These are phyloP conservation scores for Xylariaceae sp. DNA, from an alignment of 2,329 filamentous ascomycete species.

Conservation along the genomic window DNA sequence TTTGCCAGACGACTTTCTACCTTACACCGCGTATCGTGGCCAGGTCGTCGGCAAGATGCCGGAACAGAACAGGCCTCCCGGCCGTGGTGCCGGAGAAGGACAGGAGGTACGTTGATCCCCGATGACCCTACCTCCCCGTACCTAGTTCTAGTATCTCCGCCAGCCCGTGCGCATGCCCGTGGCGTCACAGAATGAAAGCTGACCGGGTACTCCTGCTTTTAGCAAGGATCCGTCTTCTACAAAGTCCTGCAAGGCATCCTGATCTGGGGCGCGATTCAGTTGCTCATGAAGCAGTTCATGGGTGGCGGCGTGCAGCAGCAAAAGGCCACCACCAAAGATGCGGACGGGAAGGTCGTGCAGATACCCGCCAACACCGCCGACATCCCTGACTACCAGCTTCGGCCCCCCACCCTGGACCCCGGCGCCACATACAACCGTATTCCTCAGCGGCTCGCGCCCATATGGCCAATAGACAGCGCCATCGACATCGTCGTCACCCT, in stretches of 20 bases:
- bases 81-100: constrained; percentile 27
- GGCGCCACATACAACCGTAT: constrained; percentile 59
- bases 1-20: no score
- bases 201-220: constrained; percentile 8
- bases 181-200: constrained; percentile 7
- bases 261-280: constrained; percentile 56
- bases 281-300: constrained; percentile 49
- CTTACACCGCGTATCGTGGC: no score
- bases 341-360: constrained; percentile 47
- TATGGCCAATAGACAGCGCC: constrained; percentile 75
- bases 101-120: constrained; percentile 32
- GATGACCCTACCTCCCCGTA: no score
- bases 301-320: constrained; percentile 43
- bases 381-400: constrained; percentile 60
- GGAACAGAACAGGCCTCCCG: constrained; percentile 26
- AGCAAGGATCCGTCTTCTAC: constrained; percentile 34
- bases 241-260: constrained; percentile 48
- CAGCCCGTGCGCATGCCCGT: no score
- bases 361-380: constrained; percentile 49
- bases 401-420: constrained; percentile 55
- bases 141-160: no score
- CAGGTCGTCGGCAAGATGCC: constrained; percentile 28
- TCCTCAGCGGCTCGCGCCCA: constrained; percentile 71
- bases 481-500: constrained; percentile 84
- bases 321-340: constrained; percentile 44